These are phyloP conservation scores for Botrytis pseudocinerea DNA, from an alignment of 2,329 filamentous ascomycete species.

Conservation along the genomic window DNA sequence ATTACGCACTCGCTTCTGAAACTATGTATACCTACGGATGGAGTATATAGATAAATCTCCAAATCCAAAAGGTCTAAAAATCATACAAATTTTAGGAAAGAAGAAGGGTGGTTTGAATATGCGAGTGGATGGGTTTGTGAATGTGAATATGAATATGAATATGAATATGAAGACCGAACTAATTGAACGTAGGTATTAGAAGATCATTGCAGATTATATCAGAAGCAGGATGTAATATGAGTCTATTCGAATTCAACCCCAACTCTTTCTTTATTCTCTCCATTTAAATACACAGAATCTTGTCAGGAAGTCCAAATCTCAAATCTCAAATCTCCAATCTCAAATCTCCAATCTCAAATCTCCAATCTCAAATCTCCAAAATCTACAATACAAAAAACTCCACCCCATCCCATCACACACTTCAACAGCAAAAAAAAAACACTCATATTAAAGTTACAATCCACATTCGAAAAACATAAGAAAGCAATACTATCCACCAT, in stretches of 20 bases:
- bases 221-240: too few relatives aligned
- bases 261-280: background rate
- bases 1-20: background rate
- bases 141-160: background rate
- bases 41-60: background rate
- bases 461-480: background rate
- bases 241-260: background rate
- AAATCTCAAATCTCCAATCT: too few relatives aligned
- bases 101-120: too few relatives aligned
- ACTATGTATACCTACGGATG: background rate
- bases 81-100: background rate
- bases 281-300: background rate
- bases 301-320: accelerated
- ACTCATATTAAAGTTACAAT: too few relatives aligned
- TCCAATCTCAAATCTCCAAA: too few relatives aligned
- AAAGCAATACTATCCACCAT: slow-evolving; percentile 38
- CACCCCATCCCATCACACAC: background rate
- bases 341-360: too few relatives aligned
- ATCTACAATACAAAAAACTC: too few relatives aligned
- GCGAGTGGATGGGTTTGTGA: too few relatives aligned
- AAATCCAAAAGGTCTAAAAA: too few relatives aligned
- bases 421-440: too few relatives aligned
- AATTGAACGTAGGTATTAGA: too few relatives aligned
- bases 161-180: background rate
- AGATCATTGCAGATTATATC: background rate